A percentile compares a stretch with the other conserved stretches of the same genome.
Conservation (phyloP, 345 rosid species). For the Combretum micranthum region DNA sequence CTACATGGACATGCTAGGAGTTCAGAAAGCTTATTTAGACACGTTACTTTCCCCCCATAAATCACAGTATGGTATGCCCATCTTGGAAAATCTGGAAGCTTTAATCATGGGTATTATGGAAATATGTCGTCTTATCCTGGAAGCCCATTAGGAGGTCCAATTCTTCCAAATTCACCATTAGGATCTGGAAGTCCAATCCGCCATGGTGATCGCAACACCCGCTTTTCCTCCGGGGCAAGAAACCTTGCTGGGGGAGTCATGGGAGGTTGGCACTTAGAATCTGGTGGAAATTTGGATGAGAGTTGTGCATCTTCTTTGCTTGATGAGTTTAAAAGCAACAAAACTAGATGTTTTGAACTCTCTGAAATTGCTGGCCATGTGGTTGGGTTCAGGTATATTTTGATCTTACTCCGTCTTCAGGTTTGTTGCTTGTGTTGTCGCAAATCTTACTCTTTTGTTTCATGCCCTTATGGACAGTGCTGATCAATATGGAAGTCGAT, state of each 20-base stretch:
- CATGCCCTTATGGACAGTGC: slow-evolving; percentile 36
- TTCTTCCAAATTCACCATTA: slow-evolving; percentile 41
- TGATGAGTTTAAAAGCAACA: slow-evolving; percentile 65
- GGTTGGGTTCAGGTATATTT: slow-evolving; percentile 61
- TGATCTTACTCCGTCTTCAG: neutral
- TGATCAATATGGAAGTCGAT: slow-evolving; percentile 94
- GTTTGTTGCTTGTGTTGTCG: neutral
- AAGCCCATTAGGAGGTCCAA: slow-evolving; percentile 28
- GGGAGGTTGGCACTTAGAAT: slow-evolving; percentile 52
- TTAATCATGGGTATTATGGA: slow-evolving; percentile 38
- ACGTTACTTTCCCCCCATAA: slow-evolving; percentile 38
- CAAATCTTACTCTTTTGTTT: neutral
- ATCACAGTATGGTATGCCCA: slow-evolving; percentile 38
- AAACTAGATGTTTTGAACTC: slow-evolving; percentile 66
- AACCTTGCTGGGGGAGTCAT: slow-evolving; percentile 39
- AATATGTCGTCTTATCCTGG: slow-evolving; percentile 52
- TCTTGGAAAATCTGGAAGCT: slow-evolving; percentile 34
- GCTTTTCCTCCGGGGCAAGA: slow-evolving; percentile 44
- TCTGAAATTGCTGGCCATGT: slow-evolving; percentile 63
- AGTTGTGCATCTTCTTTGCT: slow-evolving; percentile 48
- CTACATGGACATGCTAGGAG: slow-evolving; percentile 40
- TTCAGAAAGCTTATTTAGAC: slow-evolving; percentile 52
- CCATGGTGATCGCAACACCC: slow-evolving; percentile 41
- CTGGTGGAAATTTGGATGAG: slow-evolving; percentile 40
- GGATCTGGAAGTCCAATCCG: slow-evolving; percentile 45